A percentile compares a stretch with the other conserved stretches of the same genome.
Evolutionary conservation across 768 basidiomycete species (phyloP).

Genomic region (Pholiota microspora): DNA sequence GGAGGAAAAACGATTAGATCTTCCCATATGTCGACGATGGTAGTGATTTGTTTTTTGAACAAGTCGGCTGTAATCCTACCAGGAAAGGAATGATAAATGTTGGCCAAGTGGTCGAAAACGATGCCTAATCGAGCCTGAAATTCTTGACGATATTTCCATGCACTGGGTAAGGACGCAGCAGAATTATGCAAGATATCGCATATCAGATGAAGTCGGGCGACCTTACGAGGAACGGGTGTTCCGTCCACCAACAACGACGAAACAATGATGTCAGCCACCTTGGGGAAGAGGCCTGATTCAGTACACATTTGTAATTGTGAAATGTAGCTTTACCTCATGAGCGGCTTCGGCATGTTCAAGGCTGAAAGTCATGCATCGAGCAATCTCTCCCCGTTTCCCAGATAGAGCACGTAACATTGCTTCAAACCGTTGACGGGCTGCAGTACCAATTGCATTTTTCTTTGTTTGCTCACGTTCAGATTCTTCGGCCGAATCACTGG

Average conservation of each 20-base stretch:
- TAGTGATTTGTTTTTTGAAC: constrained; percentile 90
- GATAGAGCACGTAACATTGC: constrained; percentile 85
- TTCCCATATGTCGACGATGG: constrained; percentile 95
- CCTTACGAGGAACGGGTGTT: constrained; percentile 97
- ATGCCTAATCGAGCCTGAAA: constrained; percentile 90
- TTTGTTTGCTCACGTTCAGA: constrained; percentile 81
- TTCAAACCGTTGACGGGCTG: constrained; percentile 85
- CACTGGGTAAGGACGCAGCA: constrained; percentile 88
- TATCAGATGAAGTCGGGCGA: constrained; percentile 91
- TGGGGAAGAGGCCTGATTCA: background rate
- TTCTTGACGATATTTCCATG: constrained; percentile 96
- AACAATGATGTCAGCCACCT: constrained; percentile 92
- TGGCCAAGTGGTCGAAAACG: constrained; percentile 94
- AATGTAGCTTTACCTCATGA: constrained; percentile 60
- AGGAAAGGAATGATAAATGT: constrained; percentile 93
- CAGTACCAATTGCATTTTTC: constrained; percentile 74
- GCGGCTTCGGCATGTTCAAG: constrained; percentile 96
- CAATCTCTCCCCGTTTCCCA: constrained; percentile 87
- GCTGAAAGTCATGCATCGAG: constrained; percentile 95
- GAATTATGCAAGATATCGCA: constrained; percentile 99
- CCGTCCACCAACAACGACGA: constrained; percentile 83
- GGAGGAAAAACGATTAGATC: constrained; percentile 97
- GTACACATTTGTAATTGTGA: background rate
- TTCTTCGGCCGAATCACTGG: constrained; percentile 93
- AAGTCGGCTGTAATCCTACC: constrained; percentile 95